Conservation (phyloP, 2,329 filamentous ascomycete genomes). For the Aspergillus thermomutatus region DNA sequence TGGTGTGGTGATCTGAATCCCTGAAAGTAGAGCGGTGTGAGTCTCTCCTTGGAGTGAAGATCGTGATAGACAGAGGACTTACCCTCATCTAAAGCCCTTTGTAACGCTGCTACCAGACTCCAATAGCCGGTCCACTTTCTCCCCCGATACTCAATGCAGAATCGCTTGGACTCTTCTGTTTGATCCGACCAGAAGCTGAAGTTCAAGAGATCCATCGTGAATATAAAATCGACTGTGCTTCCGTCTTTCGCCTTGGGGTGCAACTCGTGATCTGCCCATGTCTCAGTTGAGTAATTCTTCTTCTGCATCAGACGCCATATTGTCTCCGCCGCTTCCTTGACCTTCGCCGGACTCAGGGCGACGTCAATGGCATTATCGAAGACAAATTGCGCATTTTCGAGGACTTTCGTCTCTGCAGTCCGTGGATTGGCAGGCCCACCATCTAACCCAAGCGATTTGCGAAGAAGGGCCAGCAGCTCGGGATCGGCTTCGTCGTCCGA, state of each 20-base stretch:
- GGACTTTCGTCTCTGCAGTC: slow-evolving; percentile 73
- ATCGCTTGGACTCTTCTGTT: slow-evolving; percentile 63
- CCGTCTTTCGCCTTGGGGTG: slow-evolving; percentile 83
- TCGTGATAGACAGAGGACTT: slow-evolving; percentile 21
- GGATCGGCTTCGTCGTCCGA: slow-evolving; percentile 89
- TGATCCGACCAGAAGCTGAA: slow-evolving; percentile 93
- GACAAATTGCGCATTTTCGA: slow-evolving; percentile 78
- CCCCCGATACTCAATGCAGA: slow-evolving; percentile 76
- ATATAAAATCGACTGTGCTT: slow-evolving; percentile 83
- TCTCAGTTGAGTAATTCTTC: slow-evolving; percentile 76
- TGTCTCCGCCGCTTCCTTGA: slow-evolving; percentile 73
- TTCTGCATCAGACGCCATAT: slow-evolving; percentile 81
- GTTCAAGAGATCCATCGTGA: slow-evolving; percentile 94
- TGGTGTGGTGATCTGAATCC: slow-evolving; percentile 82
- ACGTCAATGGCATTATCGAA: slow-evolving; percentile 94
- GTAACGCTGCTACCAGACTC: slow-evolving; percentile 83
- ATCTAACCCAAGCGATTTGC: slow-evolving; percentile 69
- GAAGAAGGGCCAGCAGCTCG: slow-evolving; percentile 80
- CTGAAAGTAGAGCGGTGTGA: slow-evolving; percentile 40
- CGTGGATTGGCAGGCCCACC: slow-evolving; percentile 52
- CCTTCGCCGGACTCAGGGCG: slow-evolving; percentile 76
- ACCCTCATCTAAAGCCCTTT: slow-evolving; percentile 86
- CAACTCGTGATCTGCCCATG: slow-evolving; percentile 84
- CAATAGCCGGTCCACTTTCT: slow-evolving; percentile 91
- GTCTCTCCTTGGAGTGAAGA: slow-evolving; percentile 6